These are phyloP conservation scores for Pleurotus pulmonarius DNA, from an alignment of 768 basidiomycete genomes.

Conservation along the genomic window DNA sequence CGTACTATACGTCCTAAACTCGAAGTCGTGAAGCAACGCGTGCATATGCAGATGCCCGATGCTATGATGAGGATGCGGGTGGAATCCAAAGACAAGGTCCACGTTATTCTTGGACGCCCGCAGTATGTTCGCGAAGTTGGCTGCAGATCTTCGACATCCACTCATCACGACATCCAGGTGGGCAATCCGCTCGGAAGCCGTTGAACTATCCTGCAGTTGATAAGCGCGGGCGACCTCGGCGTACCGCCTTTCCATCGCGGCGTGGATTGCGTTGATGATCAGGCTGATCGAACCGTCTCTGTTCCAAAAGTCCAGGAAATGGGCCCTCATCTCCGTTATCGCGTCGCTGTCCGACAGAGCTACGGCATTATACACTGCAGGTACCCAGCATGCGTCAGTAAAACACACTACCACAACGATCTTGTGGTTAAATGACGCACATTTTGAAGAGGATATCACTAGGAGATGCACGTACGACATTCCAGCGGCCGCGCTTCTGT, in stretches of 20 bases:
- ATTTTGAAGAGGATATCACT: background rate
- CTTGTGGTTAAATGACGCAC: background rate
- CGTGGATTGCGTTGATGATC: background rate
- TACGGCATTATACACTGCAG: constrained; percentile 1
- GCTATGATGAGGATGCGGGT: constrained; percentile 1
- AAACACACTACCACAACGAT: background rate
- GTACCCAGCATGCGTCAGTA: background rate
- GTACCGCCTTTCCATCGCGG: background rate
- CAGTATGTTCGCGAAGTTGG: background rate
- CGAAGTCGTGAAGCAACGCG: background rate
- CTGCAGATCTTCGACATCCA: background rate
- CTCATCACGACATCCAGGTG: background rate
- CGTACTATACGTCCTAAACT: background rate
- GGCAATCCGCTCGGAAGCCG: background rate
- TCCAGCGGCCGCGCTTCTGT: background rate
- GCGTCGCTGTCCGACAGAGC: background rate
- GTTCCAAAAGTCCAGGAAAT: background rate
- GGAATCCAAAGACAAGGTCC: background rate
- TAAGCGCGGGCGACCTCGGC: background rate
- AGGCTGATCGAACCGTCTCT: background rate
- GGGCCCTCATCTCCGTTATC: background rate
- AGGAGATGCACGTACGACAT: constrained; percentile 4
- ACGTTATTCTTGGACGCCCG: background rate
- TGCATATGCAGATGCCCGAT: constrained; percentile 4
- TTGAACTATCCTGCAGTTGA: background rate